Evolutionary conservation across 805 yeast genomes (phyloP), one percentile per base, ranked within the genome.

Genomic region (Wickerhamomyces sydowiorum): DNA sequence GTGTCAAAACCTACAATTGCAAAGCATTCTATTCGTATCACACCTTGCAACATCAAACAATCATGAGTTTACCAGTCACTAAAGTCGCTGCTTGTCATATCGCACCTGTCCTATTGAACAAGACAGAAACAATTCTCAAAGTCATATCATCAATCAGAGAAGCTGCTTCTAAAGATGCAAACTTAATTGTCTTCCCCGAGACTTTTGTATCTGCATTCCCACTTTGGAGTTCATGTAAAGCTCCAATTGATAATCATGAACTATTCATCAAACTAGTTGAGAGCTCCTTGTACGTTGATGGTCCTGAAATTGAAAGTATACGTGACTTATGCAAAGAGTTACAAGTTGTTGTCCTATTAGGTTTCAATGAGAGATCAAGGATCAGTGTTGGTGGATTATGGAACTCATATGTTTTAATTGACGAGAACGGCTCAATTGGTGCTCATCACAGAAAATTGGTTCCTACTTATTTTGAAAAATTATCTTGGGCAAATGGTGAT

Each of bases 31-130:
- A n/a, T n/a, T n/a, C n/a, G n/a, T n/a, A n/a, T n/a, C n/a, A n/a
- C n/a, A n/a, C n/a, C n/a, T n/a, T n/a, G n/a, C n/a, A n/a, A n/a
- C n/a, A n/a, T n/a, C n/a, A n/a, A n/a, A n/a, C n/a, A 7, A 42
- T 7, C 15, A 46, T 43, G 46, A 25, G 44, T 13, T 38, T 44
- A 21, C 55, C 58, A 36, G 34, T 49, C 13, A 43, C 51, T 6
- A 50, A 51, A 41, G 57, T 52, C 5, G 58, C 58, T 10, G 54
- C 58, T 4, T 51, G 56, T 30, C 58, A 53, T 41, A 37, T 49
- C 12, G 46, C 58, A 4, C 58, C 58, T 7, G 56, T 51, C 4
- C 21, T 43, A 8, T 37, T 53, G 19, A 40, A 53, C 42, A 49
- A 52, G 39, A 40, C 39, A 2, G 54, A 52, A n/a, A 52, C 58